Evolutionary conservation across 371 early-diverging fungal genomes (phyloP), one percentile per base, ranked within the genome.

Genomic region (Capniomyces stellatus): DNA sequence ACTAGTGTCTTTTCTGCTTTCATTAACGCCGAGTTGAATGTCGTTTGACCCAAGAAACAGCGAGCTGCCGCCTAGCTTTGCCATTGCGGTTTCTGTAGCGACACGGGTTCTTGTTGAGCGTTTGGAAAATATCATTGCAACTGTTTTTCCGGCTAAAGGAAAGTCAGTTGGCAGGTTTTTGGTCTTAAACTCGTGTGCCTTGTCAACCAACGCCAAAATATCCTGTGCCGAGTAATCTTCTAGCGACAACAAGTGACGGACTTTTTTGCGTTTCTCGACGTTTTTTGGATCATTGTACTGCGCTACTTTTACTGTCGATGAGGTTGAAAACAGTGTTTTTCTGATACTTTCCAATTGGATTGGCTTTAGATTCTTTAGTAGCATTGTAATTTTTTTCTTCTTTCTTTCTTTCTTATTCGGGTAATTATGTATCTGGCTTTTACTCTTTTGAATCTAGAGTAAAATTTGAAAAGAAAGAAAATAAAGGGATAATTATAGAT

Each of bases 51-150:
- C 87, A 60, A 96, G 74, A 64, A 92, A 94, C 80, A 96, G 79
- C 25, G 92, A 79, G 59, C 87, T 86, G 1, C 93, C 95, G 54
- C 95, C 97, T 48, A 88, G 76, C 64, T 84, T 82, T 0, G 85
- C 76, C 58, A 88, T 79, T 2, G 89, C 85, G n/a, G 90, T 76
- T 63, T 96, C 95, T 30, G 91, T 82, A 15, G 92, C 90, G 25
- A 96, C 89, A 48, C 97, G 79, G 10, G 97, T 96, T 52, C 97
- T 86, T 3, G 97, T 96, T 0, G 85, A 85, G 35, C 91, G 78
- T 66, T 96, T 96, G 18, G 89, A 80, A 54, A 96, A 96, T 55
- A 93, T 67, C 30, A 96, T 67, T 12, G 81, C 97, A 25, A 96
- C 58, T 1, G 84, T 79, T 51, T 83, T 76, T 12, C 86, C 86